Evolutionary conservation across 2,329 filamentous ascomycete genomes (phyloP).

Genomic region (Teratosphaeriaceae sp.): DNA sequence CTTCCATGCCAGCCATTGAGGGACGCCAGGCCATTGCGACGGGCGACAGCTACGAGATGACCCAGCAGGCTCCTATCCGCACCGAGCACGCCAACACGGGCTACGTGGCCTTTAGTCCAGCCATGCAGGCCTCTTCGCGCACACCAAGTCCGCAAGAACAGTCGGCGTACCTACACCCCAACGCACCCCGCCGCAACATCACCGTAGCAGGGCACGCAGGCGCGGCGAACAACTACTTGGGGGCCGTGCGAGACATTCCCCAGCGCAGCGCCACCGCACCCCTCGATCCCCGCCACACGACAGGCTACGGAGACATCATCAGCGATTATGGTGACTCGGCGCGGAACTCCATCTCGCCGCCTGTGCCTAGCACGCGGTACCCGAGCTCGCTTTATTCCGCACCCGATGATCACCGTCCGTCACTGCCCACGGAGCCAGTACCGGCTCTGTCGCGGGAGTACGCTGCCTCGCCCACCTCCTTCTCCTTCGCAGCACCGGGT

Average conservation of each 20-base stretch:
- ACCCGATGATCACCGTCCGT: not conserved
- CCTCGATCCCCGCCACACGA: slow-evolving; percentile 10
- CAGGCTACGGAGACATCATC: slow-evolving; percentile 17
- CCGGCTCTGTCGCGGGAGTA: not conserved
- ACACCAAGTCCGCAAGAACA: slow-evolving; percentile 6
- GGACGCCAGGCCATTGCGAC: slow-evolving; percentile 8
- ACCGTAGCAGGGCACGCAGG: slow-evolving; percentile 13
- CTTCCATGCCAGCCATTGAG: slow-evolving; percentile 11
- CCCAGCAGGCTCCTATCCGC: slow-evolving; percentile 13
- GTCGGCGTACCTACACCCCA: slow-evolving; percentile 5
- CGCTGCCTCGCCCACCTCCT: not conserved
- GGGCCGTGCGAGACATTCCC: slow-evolving; percentile 9
- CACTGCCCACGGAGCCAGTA: not conserved
- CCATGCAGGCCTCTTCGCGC: slow-evolving; percentile 6
- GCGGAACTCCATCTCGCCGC: slow-evolving; percentile 5
- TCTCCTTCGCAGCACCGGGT: not conserved
- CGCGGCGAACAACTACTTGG: slow-evolving; percentile 13
- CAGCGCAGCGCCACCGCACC: slow-evolving; percentile 19
- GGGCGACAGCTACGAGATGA: slow-evolving; percentile 30
- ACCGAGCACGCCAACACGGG: not conserved
- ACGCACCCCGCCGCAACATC: slow-evolving; percentile 13
- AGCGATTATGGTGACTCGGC: slow-evolving; percentile 15
- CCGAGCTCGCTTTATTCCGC: slow-evolving; percentile 3
- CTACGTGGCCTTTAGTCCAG: slow-evolving; percentile 29
- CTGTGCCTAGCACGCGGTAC: not conserved